Evolutionary conservation across 305 asterid species (phyloP), one percentile per base, ranked within the genome.

Genomic region (Fraxinus floribunda): DNA sequence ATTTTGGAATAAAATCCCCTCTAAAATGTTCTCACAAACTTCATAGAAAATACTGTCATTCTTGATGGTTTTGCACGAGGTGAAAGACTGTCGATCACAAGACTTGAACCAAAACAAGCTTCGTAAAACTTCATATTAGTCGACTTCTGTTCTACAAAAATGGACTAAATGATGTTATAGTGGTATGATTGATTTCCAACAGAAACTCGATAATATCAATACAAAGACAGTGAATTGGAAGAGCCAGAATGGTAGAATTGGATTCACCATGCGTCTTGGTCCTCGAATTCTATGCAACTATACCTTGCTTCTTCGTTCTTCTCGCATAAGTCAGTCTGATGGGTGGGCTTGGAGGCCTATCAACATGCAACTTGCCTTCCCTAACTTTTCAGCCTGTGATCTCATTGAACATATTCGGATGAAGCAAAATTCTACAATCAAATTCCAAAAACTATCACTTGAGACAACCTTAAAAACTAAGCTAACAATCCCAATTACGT

Each of bases 401-500:
- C 70, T 60, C 70, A 60, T 7, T 60, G 70, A 60, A 60, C 15
- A 60, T 20, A 60, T 60, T 60, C 30, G 7, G 68, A 76, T 38
- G 79, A 66, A 82, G 64, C 36, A 76, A 81, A 55, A 82, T n/a
- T 36, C 74, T 24, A 78, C 77, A 77, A 72, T 29, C 26, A 39
- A 70, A 30, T 73, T 41, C 30, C 85, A 85, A 85, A 82, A 75
- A 79, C 66, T 0, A 44, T 84, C 52, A 76, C 30, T 55, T 49
- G 68, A 75, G 9, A 66, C 82, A 84, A 87, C 73, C 85, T 79
- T 77, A 30, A 41, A 34, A 29, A 2, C 20, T 3, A 70, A 64
- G 22, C 72, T 3, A 57, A 80, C 1, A 11, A 64, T 24, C 64
- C 81, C 55, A 36, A 57, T 86, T 49, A 93, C 76, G 91, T 91